These are phyloP conservation scores for Coemansia sp. DNA, from an alignment of 192 early-diverging fungal species.

Conservation along the genomic window DNA sequence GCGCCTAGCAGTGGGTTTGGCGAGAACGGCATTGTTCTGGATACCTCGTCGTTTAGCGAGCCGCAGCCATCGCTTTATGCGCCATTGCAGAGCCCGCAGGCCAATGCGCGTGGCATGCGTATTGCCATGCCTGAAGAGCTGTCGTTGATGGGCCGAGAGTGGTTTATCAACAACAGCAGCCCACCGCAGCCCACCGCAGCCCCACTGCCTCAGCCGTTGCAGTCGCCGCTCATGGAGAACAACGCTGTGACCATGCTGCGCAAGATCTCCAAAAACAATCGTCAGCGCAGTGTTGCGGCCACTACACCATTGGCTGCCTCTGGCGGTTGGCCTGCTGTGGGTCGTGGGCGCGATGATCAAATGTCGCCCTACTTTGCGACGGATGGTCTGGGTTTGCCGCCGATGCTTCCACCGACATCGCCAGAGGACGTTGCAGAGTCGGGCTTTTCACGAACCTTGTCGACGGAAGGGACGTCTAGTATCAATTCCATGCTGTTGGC, in stretches of 20 bases:
- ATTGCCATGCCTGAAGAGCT: constrained; percentile 21
- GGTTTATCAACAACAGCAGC: constrained; percentile 13
- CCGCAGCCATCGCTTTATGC: neutral
- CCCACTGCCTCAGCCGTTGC: constrained; percentile 14
- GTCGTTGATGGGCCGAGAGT: constrained; percentile 20
- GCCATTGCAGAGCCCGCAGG: neutral
- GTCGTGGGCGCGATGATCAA: neutral
- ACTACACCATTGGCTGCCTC: neutral
- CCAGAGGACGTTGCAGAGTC: neutral
- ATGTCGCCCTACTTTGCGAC: constrained; percentile 3
- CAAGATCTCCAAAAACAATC: constrained; percentile 43
- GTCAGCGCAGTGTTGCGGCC: constrained; percentile 9
- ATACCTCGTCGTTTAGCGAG: neutral
- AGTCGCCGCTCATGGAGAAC: constrained; percentile 37
- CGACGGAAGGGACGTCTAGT: constrained; percentile 13
- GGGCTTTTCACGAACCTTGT: constrained; percentile 11
- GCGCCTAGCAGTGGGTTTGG: neutral
- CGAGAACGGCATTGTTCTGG: neutral
- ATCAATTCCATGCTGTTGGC: constrained; percentile 37
- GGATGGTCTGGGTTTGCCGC: constrained; percentile 1
- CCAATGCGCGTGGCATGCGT: constrained; percentile 16
- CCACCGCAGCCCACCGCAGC: neutral
- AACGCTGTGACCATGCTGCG: constrained; percentile 47
- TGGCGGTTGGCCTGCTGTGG: neutral
- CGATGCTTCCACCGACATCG: neutral